Evolutionary conservation across 129 eudicot species (phyloP).

Genomic region (Cynara cardunculus): DNA sequence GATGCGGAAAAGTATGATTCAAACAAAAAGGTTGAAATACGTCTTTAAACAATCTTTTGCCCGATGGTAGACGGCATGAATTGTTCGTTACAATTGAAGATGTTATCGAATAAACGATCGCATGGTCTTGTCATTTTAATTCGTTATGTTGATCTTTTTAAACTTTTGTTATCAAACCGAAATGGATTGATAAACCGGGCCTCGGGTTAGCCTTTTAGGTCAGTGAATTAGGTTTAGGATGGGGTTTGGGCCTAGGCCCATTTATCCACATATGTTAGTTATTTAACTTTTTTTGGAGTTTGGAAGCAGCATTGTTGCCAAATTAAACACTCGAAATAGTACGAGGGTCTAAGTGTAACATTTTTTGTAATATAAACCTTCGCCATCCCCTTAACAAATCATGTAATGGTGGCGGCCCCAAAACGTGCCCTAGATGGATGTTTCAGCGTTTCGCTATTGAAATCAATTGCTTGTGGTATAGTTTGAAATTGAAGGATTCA

Average conservation of each 20-base stretch:
- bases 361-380: not conserved
- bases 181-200: not conserved
- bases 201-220: not conserved
- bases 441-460: not conserved
- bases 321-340: not conserved
- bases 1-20: too few relatives aligned
- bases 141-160: too few relatives aligned
- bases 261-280: too few relatives aligned
- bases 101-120: too few relatives aligned
- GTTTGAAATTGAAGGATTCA: not conserved
- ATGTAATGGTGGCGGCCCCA: constrained; percentile 10
- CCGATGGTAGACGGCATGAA: too few relatives aligned
- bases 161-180: not conserved
- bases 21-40: too few relatives aligned
- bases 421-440: constrained; percentile 6
- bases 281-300: not conserved
- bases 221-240: not conserved
- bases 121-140: too few relatives aligned
- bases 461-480: not conserved
- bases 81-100: too few relatives aligned
- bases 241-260: not conserved
- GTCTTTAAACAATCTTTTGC: too few relatives aligned
- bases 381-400: not conserved
- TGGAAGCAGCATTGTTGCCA: not conserved
- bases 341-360: constrained; percentile 4